A percentile compares a stretch with the other conserved stretches of the same genome.
Evolutionary conservation across 441 rosid species (phyloP).

Genomic region (Pelargonium cotyledonis): DNA sequence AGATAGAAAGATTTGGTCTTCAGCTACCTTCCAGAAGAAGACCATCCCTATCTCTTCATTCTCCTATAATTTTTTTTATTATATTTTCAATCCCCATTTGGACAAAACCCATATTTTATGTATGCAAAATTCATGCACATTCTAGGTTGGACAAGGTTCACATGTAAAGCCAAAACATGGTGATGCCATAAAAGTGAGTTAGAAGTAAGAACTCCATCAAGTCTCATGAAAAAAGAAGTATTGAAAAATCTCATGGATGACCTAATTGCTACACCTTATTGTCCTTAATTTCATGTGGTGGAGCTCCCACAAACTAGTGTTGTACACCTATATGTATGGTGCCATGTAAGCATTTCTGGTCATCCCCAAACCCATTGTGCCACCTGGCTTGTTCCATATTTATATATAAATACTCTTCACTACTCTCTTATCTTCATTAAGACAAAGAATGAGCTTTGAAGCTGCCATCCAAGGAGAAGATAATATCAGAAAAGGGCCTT

Average conservation of each 20-base stretch:
- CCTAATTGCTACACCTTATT: constrained; percentile 2
- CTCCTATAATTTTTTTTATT: too few species aligned
- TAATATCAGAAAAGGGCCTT: constrained; percentile 46
- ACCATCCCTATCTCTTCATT: constrained; percentile 1
- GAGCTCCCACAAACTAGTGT: constrained; percentile 6
- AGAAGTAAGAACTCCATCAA: constrained; percentile 1
- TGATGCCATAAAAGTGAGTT: constrained; percentile 5
- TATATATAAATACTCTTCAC: background rate
- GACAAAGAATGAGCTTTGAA: constrained; percentile 8
- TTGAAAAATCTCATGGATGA: background rate
- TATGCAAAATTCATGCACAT: background rate
- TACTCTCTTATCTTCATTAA: background rate
- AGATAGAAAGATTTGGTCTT: too few species aligned
- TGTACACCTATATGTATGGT: background rate
- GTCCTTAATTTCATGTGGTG: background rate
- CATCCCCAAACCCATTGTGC: background rate
- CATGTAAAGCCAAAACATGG: constrained; percentile 7
- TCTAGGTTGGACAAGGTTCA: background rate
- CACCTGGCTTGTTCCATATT: background rate
- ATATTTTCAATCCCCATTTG: background rate
- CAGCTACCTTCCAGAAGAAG: background rate
- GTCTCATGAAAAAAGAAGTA: background rate
- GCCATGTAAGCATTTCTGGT: constrained; percentile 1
- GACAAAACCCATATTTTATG: background rate
- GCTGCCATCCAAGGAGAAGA: constrained; percentile 29